Conservation (phyloP, 306 rosid genomes). For the Lathyrus oleraceus region DNA sequence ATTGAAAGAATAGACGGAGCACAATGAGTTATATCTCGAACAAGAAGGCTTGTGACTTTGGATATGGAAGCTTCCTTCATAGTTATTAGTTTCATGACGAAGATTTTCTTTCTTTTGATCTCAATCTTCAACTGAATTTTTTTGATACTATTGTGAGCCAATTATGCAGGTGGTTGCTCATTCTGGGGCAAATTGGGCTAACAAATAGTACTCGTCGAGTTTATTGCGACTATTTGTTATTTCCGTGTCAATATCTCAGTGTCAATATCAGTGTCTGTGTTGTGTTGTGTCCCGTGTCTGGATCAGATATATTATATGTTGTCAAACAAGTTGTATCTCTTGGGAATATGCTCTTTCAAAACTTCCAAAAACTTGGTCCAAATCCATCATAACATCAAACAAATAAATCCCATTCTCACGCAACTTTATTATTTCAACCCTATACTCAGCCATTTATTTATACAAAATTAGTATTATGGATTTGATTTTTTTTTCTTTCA, state of each 20-base stretch:
- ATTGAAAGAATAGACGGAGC: background rate
- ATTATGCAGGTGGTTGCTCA: no score
- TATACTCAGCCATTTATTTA: background rate
- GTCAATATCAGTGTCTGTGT: no score
- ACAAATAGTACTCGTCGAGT: no score
- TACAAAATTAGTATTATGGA: no score
- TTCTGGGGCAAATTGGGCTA: no score
- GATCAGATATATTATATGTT: no score
- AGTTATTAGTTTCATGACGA: no score
- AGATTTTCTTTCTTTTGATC: background rate
- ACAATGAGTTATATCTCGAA: slow-evolving; percentile 3
- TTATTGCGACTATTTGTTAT: no score
- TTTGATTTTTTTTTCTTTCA: no score
- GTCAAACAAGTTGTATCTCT: background rate
- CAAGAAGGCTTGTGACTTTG: background rate
- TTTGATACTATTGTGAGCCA: background rate
- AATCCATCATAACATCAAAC: slow-evolving; percentile 21
- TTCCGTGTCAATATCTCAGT: no score
- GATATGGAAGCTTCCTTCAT: background rate
- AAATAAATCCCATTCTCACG: slow-evolving; percentile 27
- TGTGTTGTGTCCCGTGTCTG: no score
- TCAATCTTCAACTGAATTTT: background rate
- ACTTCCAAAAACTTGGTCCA: slow-evolving; percentile 24
- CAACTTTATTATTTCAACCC: slow-evolving; percentile 12
- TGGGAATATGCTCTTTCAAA: slow-evolving; percentile 28